Conservation (phyloP, 176 grass and related monocot genomes). For the bread wheat (Triticum aestivum) region IWGSC_CS_RefSeq_v2.1 NC_057811.1:108735299-108735798, state of each 20-base stretch:
- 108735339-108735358: no score
- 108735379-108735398: no score
- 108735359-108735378: no score
- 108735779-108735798: background rate
- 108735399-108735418: background rate
- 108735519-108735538: background rate
- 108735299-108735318: no score
- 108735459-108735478: background rate
- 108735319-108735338: no score
- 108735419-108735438: background rate
- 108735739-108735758: background rate
- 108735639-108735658: background rate
- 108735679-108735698: background rate
- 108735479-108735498: background rate
- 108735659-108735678: background rate
- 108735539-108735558: background rate
- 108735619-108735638: background rate
- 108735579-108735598: background rate
- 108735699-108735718: background rate
- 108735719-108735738: background rate
- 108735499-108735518: background rate
- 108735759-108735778: background rate
- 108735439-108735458: background rate
- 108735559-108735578: background rate
- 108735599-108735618: background rate